A percentile compares a stretch with the other conserved stretches of the same genome.
Evolutionary conservation across 2,329 filamentous ascomycete species (phyloP).

Genomic region (Fusarium duplospermum): DNA sequence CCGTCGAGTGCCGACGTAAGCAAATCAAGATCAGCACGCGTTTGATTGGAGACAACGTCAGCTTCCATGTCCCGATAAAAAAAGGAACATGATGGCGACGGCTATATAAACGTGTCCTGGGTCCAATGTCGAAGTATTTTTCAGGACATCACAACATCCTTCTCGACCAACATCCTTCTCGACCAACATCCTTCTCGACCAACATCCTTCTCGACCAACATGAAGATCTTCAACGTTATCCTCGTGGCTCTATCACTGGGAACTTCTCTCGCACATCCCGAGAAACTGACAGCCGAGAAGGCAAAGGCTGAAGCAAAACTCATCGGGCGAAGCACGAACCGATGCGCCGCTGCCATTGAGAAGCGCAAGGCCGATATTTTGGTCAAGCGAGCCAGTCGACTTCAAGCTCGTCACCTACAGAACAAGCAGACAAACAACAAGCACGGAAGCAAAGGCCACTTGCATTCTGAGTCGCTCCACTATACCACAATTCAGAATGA

Average conservation of each 20-base stretch:
- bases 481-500: neutral
- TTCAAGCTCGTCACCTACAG: slow-evolving; percentile 11
- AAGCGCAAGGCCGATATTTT: slow-evolving; percentile 16
- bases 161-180: neutral
- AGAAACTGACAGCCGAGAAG: neutral
- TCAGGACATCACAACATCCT: neutral
- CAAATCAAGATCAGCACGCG: neutral
- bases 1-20: neutral
- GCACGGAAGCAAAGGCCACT: neutral
- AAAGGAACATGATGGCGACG: neutral
- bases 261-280: neutral
- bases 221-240: neutral
- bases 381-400: slow-evolving; percentile 11
- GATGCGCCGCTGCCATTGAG: slow-evolving; percentile 20
- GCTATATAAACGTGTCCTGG: neutral
- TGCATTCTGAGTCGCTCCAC: neutral
- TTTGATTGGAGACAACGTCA: neutral
- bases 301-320: slow-evolving; percentile 3
- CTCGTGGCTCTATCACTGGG: neutral
- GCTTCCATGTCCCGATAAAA: neutral
- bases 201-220: neutral
- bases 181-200: neutral
- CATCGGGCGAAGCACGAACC: slow-evolving; percentile 18
- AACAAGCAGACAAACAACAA: neutral
- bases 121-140: neutral